A percentile compares a stretch with the other conserved stretches of the same genome.
Evolutionary conservation across 1,139 yeast species (phyloP).

Genomic region (Pichia terricola): DNA sequence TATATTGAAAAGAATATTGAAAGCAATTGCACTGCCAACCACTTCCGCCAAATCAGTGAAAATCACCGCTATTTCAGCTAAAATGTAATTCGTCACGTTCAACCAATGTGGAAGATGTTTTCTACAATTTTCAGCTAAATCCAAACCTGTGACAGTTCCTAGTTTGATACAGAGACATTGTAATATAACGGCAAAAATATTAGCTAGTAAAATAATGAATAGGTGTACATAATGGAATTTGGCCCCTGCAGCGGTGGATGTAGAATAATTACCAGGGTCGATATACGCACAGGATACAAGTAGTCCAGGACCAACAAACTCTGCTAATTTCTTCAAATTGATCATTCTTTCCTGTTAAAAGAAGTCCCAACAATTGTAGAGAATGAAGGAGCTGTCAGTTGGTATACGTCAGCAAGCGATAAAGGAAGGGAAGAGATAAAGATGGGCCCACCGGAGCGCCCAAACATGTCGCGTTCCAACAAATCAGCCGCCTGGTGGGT

Average conservation of each 20-base stretch:
- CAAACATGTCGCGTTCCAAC: no score
- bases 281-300: conserved; percentile 71
- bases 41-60: conserved; percentile 81
- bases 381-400: no score
- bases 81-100: conserved; percentile 46
- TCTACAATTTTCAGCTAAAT: conserved; percentile 68
- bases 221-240: conserved; percentile 56
- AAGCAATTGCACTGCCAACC: conserved; percentile 70
- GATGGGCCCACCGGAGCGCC: no score
- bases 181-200: conserved; percentile 60
- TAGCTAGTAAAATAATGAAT: conserved; percentile 55
- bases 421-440: no score
- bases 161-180: conserved; percentile 66
- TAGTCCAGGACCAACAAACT: conserved; percentile 72
- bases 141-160: conserved; percentile 73
- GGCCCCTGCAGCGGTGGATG: conserved; percentile 74
- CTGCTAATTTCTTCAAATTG: conserved; percentile 34
- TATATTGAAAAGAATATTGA: conserved; percentile 57
- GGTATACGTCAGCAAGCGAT: no score
- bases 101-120: conserved; percentile 48
- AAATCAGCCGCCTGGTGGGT: no score
- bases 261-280: conserved; percentile 78
- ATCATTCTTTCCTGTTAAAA: not conserved
- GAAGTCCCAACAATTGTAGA: no score
- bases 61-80: conserved; percentile 68